Base-by-base conservation (phyloP, 2,329 filamentous ascomycete genomes). In the Fusarium dlaminii region DNA sequence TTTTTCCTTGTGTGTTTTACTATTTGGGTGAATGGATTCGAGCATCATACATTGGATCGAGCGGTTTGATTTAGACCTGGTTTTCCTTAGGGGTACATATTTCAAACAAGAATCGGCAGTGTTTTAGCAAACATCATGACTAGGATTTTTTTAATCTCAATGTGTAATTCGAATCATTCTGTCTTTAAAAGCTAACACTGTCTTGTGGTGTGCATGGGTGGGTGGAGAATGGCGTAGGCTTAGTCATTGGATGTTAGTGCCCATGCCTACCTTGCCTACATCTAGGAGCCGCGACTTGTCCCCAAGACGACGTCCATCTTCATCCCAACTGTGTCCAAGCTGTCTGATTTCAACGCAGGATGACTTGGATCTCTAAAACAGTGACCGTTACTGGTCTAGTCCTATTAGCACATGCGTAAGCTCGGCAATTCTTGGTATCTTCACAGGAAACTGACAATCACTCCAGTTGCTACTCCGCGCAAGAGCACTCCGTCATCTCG, bases 401-500 rank as follows among this genome's bases (percentile, higher is more conserved):
- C 63, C 88, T 98, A 74, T 88, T 98, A 24, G 90, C 91, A 51
- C 96, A 98, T 83, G 94, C 95, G 96, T 98, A 91, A 83, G 93
- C 55, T 34, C 43, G 27, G 32, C 20, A 10, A 39, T 32, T 61
- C 40, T 68, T 65, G 40, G 54, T 37, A 42, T 40, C 45, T 18
- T 34, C 39, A 36, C 48, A 42, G 51, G 43, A 36, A 56, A 45
- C 68, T 79, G 61, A 80, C 70, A 52, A 30, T 66, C 54, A 59
- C 42, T 39, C 32, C 81, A 99, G 96, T 73, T 97, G 95, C 84
- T 99, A 98, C 84, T 99, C 96, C 58, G 95, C 95, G 52, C 93
- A 98, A 83, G 96, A 99, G 85, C 94, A 98, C 84, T 93, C 94
- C 12, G 87, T 91, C 29, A 89, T 97, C 56, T 90, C 91, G 76